A percentile compares a stretch with the other conserved stretches of the same genome.
Conservation (phyloP, 2,329 filamentous ascomycete species). For the Colletotrichum phormii region DNA sequence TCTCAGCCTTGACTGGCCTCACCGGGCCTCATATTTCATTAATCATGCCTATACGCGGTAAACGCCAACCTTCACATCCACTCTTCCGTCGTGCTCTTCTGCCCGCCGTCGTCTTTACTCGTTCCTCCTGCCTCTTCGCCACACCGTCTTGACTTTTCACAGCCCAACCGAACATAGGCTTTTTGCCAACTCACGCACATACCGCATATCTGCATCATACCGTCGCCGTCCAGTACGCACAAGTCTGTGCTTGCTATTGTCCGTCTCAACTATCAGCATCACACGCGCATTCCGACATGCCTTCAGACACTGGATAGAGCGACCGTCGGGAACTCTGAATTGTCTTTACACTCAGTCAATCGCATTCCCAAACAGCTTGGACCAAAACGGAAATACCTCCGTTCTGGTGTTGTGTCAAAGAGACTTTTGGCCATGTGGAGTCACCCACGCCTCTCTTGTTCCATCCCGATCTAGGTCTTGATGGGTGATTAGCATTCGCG, state of each 20-base stretch:
- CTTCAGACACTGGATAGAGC: background rate
- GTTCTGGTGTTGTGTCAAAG: slow-evolving; percentile 29
- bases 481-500: slow-evolving; percentile 25
- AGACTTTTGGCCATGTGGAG: slow-evolving; percentile 37
- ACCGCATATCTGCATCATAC: background rate
- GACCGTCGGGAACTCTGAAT: slow-evolving; percentile 15
- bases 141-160: slow-evolving; percentile 18
- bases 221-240: background rate
- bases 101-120: background rate
- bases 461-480: slow-evolving; percentile 27
- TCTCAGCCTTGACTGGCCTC: background rate
- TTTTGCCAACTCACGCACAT: slow-evolving; percentile 4
- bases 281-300: background rate
- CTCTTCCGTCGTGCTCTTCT: slow-evolving; percentile 14
- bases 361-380: slow-evolving; percentile 29
- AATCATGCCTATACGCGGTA: background rate
- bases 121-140: slow-evolving; percentile 12
- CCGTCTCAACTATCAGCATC: slow-evolving; percentile 29
- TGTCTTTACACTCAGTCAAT: background rate
- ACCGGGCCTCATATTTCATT: background rate
- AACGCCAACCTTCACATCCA: background rate
- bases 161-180: slow-evolving; percentile 15
- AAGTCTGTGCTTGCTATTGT: slow-evolving; percentile 19
- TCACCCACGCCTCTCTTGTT: slow-evolving; percentile 24
- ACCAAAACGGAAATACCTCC: slow-evolving; percentile 33